phyloP scores from a whole-genome alignment of 148 eudicot species.

The Rhododendron kiyosumense region DNA sequence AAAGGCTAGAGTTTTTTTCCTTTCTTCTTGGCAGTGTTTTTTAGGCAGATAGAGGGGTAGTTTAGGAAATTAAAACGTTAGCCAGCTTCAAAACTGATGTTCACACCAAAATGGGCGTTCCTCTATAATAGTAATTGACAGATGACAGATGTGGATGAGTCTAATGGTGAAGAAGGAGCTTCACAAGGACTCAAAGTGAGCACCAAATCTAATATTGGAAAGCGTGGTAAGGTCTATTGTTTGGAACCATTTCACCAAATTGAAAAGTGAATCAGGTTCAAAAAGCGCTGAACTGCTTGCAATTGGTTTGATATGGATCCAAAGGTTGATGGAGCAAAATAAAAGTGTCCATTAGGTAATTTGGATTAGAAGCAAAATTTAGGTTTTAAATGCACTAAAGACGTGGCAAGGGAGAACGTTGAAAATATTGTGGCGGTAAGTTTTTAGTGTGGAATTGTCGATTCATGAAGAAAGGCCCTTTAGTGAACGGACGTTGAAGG shows the following conservation, averaged over 20 bases:
- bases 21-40: too few relatives aligned
- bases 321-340: neutral
- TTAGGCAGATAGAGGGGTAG: too few relatives aligned
- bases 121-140: neutral
- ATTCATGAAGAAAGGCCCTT: neutral
- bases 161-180: neutral
- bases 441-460: neutral
- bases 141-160: neutral
- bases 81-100: neutral
- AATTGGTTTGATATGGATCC: neutral
- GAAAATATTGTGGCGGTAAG: neutral
- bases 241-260: neutral
- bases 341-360: neutral
- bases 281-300: neutral
- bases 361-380: neutral
- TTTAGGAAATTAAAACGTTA: too few relatives aligned
- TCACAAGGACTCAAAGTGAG: neutral
- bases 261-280: neutral
- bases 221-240: neutral
- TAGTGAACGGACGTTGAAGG: neutral
- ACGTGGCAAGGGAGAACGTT: neutral
- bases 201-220: neutral
- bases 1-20: neutral
- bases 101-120: neutral
- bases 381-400: neutral